Percentiles rank a stretch among this genome's conserved stretches.
Evolutionary conservation across 1,284 basidiomycete genomes (phyloP).

Genomic region (Ganoderma resinaceum): DNA sequence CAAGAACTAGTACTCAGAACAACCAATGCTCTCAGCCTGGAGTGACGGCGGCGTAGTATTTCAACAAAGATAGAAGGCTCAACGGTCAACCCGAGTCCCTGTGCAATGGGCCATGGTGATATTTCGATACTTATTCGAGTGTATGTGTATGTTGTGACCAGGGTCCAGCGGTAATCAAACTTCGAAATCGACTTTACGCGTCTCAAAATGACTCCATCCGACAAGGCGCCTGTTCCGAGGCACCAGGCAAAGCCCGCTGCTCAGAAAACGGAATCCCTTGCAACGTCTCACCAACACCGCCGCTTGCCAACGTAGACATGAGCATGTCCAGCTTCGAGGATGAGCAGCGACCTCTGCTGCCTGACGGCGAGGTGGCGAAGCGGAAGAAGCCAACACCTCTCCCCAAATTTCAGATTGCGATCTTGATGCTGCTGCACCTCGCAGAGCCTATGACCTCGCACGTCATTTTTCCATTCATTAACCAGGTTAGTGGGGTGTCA

Average conservation of each 20-base stretch:
- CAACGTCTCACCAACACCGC: not conserved
- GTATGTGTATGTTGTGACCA: too few relatives aligned
- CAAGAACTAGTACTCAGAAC: too few relatives aligned
- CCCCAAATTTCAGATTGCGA: constrained; percentile 59
- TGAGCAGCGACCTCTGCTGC: not conserved
- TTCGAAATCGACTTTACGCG: not conserved
- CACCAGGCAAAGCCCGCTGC: not conserved
- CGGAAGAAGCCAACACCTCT: constrained; percentile 49
- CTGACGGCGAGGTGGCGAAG: not conserved
- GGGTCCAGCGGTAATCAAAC: not conserved
- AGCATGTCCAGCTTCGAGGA: not conserved
- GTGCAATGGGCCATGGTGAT: too few relatives aligned
- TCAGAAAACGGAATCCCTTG: not conserved
- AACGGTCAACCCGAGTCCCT: too few relatives aligned
- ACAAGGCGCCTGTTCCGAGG: not conserved
- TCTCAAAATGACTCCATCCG: not conserved
- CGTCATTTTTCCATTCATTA: constrained; percentile 67
- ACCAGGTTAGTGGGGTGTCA: constrained; percentile 49
- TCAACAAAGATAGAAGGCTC: too few relatives aligned
- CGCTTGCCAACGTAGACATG: not conserved
- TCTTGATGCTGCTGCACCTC: constrained; percentile 55
- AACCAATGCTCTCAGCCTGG: too few relatives aligned
- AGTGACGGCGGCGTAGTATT: too few relatives aligned
- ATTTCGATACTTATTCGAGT: too few relatives aligned
- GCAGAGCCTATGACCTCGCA: constrained; percentile 59